Evolutionary conservation across 2,329 filamentous ascomycete genomes (phyloP), one percentile per base, ranked within the genome.

Genomic region (Sporothrix inflata): DNA sequence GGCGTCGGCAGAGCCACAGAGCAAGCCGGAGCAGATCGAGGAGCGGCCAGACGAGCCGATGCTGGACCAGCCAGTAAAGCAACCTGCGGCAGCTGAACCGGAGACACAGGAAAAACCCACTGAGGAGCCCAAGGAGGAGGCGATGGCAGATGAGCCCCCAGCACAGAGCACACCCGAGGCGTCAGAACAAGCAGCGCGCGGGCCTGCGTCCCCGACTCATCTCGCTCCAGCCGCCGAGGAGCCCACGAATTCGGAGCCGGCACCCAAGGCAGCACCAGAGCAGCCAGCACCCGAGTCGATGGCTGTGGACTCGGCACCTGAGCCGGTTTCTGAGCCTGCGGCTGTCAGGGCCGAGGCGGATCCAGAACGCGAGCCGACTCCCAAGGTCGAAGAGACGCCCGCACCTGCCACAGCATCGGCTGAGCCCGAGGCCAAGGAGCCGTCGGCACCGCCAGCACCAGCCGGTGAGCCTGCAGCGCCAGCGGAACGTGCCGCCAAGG

Each of bases 31-130:
- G 9, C 30, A 49, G 45, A 16, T n/a, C 30, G 65, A 34, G 21
- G 71, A 66, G 49, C 47, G 42, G 12, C 47, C 57, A 14, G 70
- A 72, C 34, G 55, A 72, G 70, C 73, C 61, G 5, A 74, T 72
- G 73, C 42, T 51, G 42, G 73, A 74, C 45, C 72, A 69, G 72
- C 55, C 72, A 24, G 57, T n/a, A 16, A 51, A 63, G n/a, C n/a
- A 67, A 14, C 42, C 63, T 21, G 51, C 21, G 3, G 70, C 38
- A 4, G 14, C 69, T 38, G 55, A 30, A 19, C 42, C 69, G 5
- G 40, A 24, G 14, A 27, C 49, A 12, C 19, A 45, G 24, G 69
- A 69, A 24, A 45, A 40, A 27, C 16, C 53, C 3, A 30, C 6
- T 14, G 70, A 49, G 42, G 38, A 16, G 4, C 4, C 53, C n/a